Percentiles rank a stretch among this genome's conserved stretches.
phyloP scores from a whole-genome alignment of 2,329 filamentous ascomycete species.

The Fusarium fracticaudum region DNA sequence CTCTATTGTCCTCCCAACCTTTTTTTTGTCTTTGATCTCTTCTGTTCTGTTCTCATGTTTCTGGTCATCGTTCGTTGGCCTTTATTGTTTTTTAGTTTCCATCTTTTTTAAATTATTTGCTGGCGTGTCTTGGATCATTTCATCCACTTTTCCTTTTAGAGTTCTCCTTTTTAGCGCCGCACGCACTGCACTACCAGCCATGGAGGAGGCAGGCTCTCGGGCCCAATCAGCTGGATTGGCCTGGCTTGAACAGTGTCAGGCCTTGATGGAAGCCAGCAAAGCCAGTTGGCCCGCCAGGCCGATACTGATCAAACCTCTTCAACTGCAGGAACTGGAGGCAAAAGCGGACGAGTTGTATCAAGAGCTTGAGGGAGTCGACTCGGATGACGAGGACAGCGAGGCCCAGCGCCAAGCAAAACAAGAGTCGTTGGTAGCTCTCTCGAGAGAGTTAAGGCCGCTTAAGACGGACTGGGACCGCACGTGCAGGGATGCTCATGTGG shows the following conservation, averaged over 20 bases:
- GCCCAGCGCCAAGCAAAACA: background rate
- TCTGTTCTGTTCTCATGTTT: background rate
- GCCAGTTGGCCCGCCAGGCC: background rate
- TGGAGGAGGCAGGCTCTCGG: background rate
- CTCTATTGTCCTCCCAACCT: background rate
- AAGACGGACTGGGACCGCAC: background rate
- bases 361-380: background rate
- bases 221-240: background rate
- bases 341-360: background rate
- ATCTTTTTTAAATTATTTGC: background rate
- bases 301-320: background rate
- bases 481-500: slow-evolving; percentile 4
- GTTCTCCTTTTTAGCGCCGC: background rate
- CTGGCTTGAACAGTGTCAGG: background rate
- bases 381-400: background rate
- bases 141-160: background rate
- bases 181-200: background rate
- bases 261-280: background rate
- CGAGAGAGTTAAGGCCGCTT: background rate
- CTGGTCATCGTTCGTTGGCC: background rate
- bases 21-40: background rate
- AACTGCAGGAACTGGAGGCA: background rate
- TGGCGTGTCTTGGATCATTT: background rate
- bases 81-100: background rate
- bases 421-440: background rate